Evolutionary conservation across 352 stramenopile genomes (phyloP).

Genomic region (Globisporangium mamillatum): DNA sequence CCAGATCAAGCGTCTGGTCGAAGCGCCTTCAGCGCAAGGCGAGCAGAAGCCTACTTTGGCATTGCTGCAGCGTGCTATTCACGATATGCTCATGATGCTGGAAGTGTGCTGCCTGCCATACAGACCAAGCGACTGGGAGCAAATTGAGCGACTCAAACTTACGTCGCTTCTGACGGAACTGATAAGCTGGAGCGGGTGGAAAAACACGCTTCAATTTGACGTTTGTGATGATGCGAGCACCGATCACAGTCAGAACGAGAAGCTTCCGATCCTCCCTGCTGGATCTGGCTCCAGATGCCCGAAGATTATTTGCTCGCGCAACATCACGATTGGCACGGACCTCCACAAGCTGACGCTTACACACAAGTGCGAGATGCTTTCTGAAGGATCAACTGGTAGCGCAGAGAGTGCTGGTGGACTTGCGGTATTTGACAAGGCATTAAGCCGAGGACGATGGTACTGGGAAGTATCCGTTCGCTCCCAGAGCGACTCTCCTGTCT

Average conservation of each 20-base stretch:
- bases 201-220: conserved; percentile 58
- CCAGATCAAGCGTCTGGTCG: conserved; percentile 35
- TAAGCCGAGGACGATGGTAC: conserved; percentile 73
- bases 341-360: conserved; percentile 58
- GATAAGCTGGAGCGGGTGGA: conserved; percentile 74
- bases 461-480: conserved; percentile 67
- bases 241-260: conserved; percentile 33
- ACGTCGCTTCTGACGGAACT: conserved; percentile 66
- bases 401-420: conserved; percentile 32
- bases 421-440: conserved; percentile 61
- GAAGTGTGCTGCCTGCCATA: conserved; percentile 84
- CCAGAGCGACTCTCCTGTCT: conserved; percentile 55
- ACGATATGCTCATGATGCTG: conserved; percentile 72
- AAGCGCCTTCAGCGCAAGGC: conserved; percentile 13
- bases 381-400: neutral
- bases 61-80: conserved; percentile 49
- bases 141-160: conserved; percentile 59
- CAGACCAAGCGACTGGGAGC: conserved; percentile 50
- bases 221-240: conserved; percentile 30
- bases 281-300: conserved; percentile 48
- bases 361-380: conserved; percentile 21
- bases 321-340: conserved; percentile 64
- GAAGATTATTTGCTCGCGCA: conserved; percentile 69
- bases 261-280: conserved; percentile 54
- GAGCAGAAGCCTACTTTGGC: conserved; percentile 20